Base-by-base conservation (phyloP, 495 filamentous ascomycete species). In the Aspergillus ostianus region DNA sequence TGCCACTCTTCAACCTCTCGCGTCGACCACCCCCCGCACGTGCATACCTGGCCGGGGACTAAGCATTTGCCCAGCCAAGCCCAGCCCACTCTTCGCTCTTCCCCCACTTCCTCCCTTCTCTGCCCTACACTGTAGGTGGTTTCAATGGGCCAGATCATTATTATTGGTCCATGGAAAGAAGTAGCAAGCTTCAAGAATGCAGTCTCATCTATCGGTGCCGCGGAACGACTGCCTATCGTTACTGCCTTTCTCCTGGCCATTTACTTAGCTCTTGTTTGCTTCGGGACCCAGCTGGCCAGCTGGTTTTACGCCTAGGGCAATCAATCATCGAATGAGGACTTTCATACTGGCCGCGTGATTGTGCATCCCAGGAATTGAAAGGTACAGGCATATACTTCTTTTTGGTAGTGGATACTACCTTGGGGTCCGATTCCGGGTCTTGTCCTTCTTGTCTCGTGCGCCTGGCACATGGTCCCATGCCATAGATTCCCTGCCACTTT, bases 391-490 rank as follows among this genome's bases (percentile, higher is more conserved):
- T 49, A 6, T 49, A 20, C 18, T 5, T 45, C 6, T 18, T 27
- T 26, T 26, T 27, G 20, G 46, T 27, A 51, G 27, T 54, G 45
- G 51, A 60, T 51, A 44, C 51, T 47, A 41, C 19, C 19, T 55
- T 49, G 21, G 12, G 30, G 36, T 41, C 36, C 36, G 36, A 41
- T 41, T 17, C 36, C 36, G 7, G 4, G 36, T 41, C 36, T 13
- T 17, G 9, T 41, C 36, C 36, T 15, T 41, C 36, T 41, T 41
- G 36, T 41, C 46, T 44, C 46, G 27, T 60, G 58, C 18, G 12
- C 29, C 55, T 21, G 30, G 51, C 58, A 51, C 51, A 55, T 60
- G 58, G 30, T 49, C 50, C 36, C 23, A 30, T 32, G 32, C 17
- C 12, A 26, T 55, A 18, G 18, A 52, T 7, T 52, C 17, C 41